Evolutionary conservation across 2,329 filamentous ascomycete species (phyloP), one percentile per base, ranked within the genome.

Genomic region (Arthrinium phaeospermum): DNA sequence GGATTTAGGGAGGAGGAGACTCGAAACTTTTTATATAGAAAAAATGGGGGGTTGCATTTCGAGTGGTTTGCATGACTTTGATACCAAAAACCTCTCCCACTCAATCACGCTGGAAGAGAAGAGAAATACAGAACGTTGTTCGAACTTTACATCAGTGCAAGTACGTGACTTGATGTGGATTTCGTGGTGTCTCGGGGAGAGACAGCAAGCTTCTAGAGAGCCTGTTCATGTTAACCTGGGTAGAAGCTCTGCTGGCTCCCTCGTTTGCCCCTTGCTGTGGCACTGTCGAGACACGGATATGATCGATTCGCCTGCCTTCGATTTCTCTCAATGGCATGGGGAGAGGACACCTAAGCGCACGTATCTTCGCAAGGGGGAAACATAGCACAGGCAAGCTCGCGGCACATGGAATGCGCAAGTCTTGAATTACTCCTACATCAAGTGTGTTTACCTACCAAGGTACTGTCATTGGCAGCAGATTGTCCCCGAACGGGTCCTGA

Each of bases 181-280:
- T 27, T 14, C 8, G 10, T 24, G n/a, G 49, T 27, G 3, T 27
- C n/a, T 51, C 3, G 27, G 12, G 24, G 2, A 51, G 24, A n/a
- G 7, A 41, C 2, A 41, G 10, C 37, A 41, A 10, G 27, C 10
- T 8, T 41, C 37, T 37, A 8, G 37, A 41, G 37, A 41, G 37
- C 37, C 1, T 41, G 37, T 41, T 10, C 6, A 41, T 41, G 37
- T 5, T 41, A 41, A 7, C 7, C 2, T 41, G 37, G 37, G 37
- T 41, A 2, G 37, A 41, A 41, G 37, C 37, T 10, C 37, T 41
- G 37, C 37, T 10, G 93, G 92, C 14, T 84, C 83, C 61, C 12
- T 27, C 10, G 0, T 13, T 7, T 24, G 13, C 49, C 49, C 12
- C 49, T 27, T 27, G 14, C 4, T 27, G 49, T 27, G n/a, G 4